Base-by-base conservation (phyloP, 345 rosid species). In the Erodium maritimum region DNA sequence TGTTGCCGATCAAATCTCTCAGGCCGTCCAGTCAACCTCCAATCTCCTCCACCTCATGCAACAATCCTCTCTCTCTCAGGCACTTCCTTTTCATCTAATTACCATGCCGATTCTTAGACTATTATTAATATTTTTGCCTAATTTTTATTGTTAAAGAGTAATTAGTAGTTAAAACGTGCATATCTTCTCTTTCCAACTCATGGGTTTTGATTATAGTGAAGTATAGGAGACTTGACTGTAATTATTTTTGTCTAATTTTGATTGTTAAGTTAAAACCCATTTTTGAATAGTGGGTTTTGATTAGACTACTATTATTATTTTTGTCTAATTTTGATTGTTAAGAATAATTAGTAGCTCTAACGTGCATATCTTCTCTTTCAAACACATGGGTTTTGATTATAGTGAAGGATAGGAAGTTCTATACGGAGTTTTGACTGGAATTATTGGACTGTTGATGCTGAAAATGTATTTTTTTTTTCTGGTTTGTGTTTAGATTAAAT, bases 31-130 rank as follows among this genome's bases (percentile, higher is more conserved):
- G 69, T 87, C 96, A 61, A 88, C 91, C 54, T 76, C 91, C 65
- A 88, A 88, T 55, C 91, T 88, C 60, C 87, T 91, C 46, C 82
- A 86, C 33, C 80, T 91, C 58, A 87, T 84, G 84, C 89, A 87
- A 56, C 87, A 80, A 19, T 82, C 97, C n/a, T 87, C 91, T 64
- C 60, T 87, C 72, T 75, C 91, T 29, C 88, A 86, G 84, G 97
- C 52, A 57, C 18, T 20, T 50, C 14, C 46, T 54, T 60, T 59
- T 54, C 52, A 19, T 12, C 54, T 13, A 29, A 7, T 23, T 6
- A 57, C 19, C 53, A 4, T 37, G 2, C 21, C 22, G 18, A 13
- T 57, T 5, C n/a, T 20, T 1, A 4, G 46, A 54, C 50, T 50
- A 4, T 46, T 13, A 23, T 21, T n/a, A n/a, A n/a, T n/a, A n/a